phyloP scores from a whole-genome alignment of 257 asterid genomes.

The Ligustrum vulgare region DNA sequence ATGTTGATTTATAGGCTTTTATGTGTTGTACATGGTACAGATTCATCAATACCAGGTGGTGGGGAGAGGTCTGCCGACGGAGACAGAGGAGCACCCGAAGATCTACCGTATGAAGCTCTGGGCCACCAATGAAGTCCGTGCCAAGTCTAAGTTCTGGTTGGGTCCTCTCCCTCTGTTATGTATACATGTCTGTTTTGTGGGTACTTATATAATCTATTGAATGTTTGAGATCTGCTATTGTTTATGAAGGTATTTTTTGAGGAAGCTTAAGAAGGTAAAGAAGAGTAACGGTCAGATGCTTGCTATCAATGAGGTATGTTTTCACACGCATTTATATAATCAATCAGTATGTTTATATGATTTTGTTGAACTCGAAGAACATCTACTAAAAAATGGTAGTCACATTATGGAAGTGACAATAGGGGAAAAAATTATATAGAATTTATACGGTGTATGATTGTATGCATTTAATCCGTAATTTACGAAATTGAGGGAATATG shows the following conservation, averaged over 20 bases:
- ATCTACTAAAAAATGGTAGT: background rate
- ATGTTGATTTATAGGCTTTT: slow-evolving; percentile 5
- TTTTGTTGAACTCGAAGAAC: background rate
- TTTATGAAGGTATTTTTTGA: too few relatives aligned
- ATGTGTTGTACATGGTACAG: slow-evolving; percentile 36
- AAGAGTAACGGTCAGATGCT: background rate
- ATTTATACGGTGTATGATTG: background rate
- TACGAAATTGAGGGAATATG: background rate
- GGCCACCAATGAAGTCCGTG: slow-evolving; percentile 87
- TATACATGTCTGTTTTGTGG: background rate
- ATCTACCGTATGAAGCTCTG: slow-evolving; percentile 85
- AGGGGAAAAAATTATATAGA: background rate
- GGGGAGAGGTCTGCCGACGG: slow-evolving; percentile 81
- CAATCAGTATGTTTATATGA: background rate
- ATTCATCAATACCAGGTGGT: slow-evolving; percentile 87
- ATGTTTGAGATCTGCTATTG: background rate
- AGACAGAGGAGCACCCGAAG: slow-evolving; percentile 71
- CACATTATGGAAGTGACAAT: background rate
- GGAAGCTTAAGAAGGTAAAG: background rate
- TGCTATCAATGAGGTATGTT: background rate
- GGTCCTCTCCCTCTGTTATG: background rate
- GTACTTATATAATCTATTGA: background rate
- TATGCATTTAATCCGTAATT: too few relatives aligned
- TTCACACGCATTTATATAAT: too few relatives aligned
- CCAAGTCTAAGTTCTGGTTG: slow-evolving; percentile 65